phyloP scores from a whole-genome alignment of 805 yeast genomes.

The Danielozyma ontarioensis region DNA sequence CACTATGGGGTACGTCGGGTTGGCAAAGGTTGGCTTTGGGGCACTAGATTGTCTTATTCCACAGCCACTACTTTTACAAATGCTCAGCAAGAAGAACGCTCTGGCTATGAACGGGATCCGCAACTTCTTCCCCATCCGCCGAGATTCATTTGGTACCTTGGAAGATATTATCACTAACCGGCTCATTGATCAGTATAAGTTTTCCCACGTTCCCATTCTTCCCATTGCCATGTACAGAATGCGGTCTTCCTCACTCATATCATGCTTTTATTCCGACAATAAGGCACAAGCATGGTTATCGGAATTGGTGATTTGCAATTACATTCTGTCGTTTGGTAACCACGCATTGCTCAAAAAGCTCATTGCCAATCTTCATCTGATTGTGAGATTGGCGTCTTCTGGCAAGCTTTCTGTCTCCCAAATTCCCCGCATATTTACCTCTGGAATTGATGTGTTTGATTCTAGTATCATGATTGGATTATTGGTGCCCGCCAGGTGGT shows the following conservation, averaged over 20 bases:
- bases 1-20: conserved; percentile 34
- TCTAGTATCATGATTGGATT: conserved; percentile 27
- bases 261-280: conserved; percentile 17
- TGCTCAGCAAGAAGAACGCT: conserved; percentile 12
- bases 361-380: conserved; percentile 6
- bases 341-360: conserved; percentile 23
- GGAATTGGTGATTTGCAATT: conserved; percentile 33
- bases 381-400: neutral
- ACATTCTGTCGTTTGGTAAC: conserved; percentile 32
- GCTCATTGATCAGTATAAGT: conserved; percentile 29
- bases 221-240: conserved; percentile 35
- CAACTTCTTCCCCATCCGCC: conserved; percentile 1
- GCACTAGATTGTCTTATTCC: conserved; percentile 35
- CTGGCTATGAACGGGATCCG: neutral
- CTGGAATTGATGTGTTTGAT: conserved; percentile 26
- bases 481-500: conserved; percentile 32
- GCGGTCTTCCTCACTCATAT: conserved; percentile 27
- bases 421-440: conserved; percentile 1
- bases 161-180: conserved; percentile 13
- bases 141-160: neutral
- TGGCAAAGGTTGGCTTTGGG: conserved; percentile 32
- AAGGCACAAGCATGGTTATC: conserved; percentile 21
- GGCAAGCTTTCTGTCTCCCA: neutral
- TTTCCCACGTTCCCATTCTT: conserved; percentile 32
- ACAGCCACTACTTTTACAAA: conserved; percentile 22